A percentile compares a stretch with the other conserved stretches of the same genome.
Conservation (phyloP, 768 basidiomycete genomes). For the Leucosporidium scottii region DNA sequence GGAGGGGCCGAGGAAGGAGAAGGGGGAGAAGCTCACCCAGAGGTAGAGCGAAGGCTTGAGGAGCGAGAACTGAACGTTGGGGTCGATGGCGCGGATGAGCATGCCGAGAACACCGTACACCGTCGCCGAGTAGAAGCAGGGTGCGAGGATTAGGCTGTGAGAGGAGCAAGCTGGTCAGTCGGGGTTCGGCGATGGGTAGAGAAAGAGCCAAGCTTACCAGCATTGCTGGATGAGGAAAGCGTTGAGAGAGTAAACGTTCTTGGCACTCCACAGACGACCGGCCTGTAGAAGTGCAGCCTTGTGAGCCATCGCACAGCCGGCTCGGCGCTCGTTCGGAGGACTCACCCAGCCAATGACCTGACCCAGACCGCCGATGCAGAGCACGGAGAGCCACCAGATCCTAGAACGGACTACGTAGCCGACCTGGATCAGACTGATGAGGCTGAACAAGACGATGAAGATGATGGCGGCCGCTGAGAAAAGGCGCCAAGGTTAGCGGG, state of each 20-base stretch:
- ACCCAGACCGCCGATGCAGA: conserved; percentile 36
- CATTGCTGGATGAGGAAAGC: conserved; percentile 18
- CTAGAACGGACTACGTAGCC: conserved; percentile 34
- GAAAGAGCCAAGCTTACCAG: not conserved
- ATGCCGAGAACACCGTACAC: conserved; percentile 40
- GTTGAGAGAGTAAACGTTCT: conserved; percentile 35
- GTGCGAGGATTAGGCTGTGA: conserved; percentile 40
- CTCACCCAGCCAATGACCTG: not conserved
- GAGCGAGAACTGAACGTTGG: conserved; percentile 26
- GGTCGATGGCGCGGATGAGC: conserved; percentile 39
- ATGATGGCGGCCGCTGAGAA: conserved; percentile 33
- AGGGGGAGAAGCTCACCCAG: not conserved
- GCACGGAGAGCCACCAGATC: conserved; percentile 41
- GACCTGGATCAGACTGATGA: conserved; percentile 36
- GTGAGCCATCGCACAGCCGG: conserved; percentile 7
- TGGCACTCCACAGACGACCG: conserved; percentile 37
- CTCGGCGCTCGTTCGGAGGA: not conserved
- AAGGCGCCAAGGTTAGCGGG: not conserved
- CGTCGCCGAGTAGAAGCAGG: conserved; percentile 42
- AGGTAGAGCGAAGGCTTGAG: conserved; percentile 36
- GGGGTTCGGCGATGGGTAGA: not conserved
- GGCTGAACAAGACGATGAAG: conserved; percentile 39
- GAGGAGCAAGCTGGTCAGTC: not conserved
- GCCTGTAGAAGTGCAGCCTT: conserved; percentile 30
- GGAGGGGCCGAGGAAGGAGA: not conserved